Evolutionary conservation across 2,329 filamentous ascomycete species (phyloP).

Genomic region (Dactylonectria estremocensis): DNA sequence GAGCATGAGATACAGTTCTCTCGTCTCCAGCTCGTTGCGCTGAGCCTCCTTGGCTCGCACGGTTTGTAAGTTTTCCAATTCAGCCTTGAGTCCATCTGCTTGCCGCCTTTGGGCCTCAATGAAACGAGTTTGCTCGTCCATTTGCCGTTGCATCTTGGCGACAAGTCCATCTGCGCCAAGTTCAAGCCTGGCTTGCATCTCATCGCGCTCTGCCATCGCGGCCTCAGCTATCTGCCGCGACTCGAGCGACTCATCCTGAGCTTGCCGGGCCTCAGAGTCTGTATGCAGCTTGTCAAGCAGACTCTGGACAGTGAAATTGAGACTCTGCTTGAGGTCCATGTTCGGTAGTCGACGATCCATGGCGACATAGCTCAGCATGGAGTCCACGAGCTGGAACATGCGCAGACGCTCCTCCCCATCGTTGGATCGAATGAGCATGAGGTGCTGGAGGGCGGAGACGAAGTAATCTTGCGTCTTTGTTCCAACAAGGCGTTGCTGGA

Average conservation of each 20-base stretch:
- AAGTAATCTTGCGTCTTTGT: conserved; percentile 96
- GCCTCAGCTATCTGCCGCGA: conserved; percentile 94
- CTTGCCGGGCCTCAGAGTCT: conserved; percentile 93
- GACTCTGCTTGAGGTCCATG: conserved; percentile 97
- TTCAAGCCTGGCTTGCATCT: conserved; percentile 90
- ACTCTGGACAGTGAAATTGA: conserved; percentile 97
- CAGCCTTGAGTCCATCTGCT: conserved; percentile 88
- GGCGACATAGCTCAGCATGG: conserved; percentile 99
- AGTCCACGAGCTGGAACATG: conserved; percentile 98
- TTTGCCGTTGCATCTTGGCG: conserved; percentile 90
- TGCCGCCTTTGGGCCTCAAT: conserved; percentile 92
- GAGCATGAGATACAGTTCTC: conserved; percentile 98
- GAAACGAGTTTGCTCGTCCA: conserved; percentile 93
- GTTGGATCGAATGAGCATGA: conserved; percentile 92
- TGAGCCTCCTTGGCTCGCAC: conserved; percentile 92
- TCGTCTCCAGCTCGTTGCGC: conserved; percentile 94
- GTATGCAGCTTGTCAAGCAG: conserved; percentile 96
- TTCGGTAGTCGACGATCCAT: conserved; percentile 97
- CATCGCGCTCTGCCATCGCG: conserved; percentile 95
- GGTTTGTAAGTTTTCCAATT: conserved; percentile 88
- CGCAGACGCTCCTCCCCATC: conserved; percentile 92
- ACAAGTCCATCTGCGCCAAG: conserved; percentile 95
- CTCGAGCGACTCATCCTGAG: conserved; percentile 91
- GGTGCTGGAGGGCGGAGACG: conserved; percentile 92
- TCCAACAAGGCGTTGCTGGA: conserved; percentile 86